These are phyloP conservation scores for Chytriomyces hyalinus DNA, from an alignment of 192 early-diverging fungal genomes.

Conservation along the genomic window DNA sequence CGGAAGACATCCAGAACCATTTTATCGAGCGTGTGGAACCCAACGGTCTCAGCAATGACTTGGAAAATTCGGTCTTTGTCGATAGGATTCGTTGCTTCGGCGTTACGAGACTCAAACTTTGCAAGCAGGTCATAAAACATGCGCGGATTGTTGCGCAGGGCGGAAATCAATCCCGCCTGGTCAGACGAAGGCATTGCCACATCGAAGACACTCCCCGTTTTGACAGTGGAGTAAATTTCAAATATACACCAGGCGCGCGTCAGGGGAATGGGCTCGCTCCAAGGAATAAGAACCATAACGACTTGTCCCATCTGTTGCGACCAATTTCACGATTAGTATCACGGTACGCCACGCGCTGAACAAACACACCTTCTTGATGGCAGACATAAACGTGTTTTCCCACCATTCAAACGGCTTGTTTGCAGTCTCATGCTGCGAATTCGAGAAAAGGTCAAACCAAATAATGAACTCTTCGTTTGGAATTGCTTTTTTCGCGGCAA, in stretches of 20 bases:
- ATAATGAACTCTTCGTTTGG: neutral
- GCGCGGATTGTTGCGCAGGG: neutral
- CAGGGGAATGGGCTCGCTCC: slow-evolving; percentile 27
- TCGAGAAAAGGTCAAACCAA: slow-evolving; percentile 38
- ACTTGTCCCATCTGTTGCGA: slow-evolving; percentile 17
- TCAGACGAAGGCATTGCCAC: slow-evolving; percentile 8
- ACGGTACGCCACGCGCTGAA: no score
- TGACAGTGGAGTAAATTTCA: slow-evolving; percentile 28
- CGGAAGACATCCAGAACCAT: neutral
- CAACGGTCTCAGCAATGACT: neutral
- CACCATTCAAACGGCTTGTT: slow-evolving; percentile 23
- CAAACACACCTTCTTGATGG: neutral
- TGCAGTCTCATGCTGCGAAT: slow-evolving; percentile 30
- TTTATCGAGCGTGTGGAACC: neutral
- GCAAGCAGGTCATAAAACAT: neutral
- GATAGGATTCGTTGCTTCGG: neutral
- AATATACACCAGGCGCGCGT: slow-evolving; percentile 38
- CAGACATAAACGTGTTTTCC: slow-evolving; percentile 13
- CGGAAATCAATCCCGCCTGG: neutral
- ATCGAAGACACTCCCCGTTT: slow-evolving; percentile 26
- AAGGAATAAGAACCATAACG: slow-evolving; percentile 26
- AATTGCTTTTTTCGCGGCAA: neutral
- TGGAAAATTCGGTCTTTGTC: neutral
- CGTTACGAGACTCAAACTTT: neutral
- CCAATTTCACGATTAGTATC: no score